Base-by-base conservation (phyloP, 495 filamentous ascomycete species). In the Barbatosphaeria neglecta region DNA sequence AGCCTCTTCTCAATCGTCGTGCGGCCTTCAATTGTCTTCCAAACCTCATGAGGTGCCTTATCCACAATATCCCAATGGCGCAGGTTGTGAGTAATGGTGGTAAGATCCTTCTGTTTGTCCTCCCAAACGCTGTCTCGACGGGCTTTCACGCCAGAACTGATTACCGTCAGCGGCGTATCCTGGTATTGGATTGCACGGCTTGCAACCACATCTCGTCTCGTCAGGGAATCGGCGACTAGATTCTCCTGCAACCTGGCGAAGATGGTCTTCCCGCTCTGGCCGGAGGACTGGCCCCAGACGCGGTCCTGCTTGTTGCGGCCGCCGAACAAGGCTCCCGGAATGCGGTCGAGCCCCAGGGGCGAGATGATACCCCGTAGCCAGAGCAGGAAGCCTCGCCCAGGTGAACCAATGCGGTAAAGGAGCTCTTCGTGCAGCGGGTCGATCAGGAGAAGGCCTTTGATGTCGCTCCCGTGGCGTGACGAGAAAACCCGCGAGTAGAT, bases 191-290 rank as follows among this genome's bases (percentile, higher is more conserved):
- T 90, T 37, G 79, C 78, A 28, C 80, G 68, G 39, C 87, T 84
- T 33, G 80, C 81, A 37, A 72, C 69, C 19, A 95, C 77, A 52
- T 98, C 92, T 20, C 83, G 84, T 51, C 78, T 82, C 16, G 87
- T 87, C 44, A 96, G 75, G 2, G 81, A 82, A 46, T 81, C 71
- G 9, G 89, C 92, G 17, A 95, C 87, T 1, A 96, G 67, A 46
- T 83, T 90, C 67, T 98, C 92, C 62, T 98, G 92, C 28, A 98
- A 69, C 59, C 90, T 88, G 4, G 87, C 84, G 55, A 88, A 92
- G 59, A 96, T 81, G 54, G 76, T 82, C 50, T 83, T 86, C 13
- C 84, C 89, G 15, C 70, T 76, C 61, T 93, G 86, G 52, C 89
- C 84, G 0, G 87, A 79, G 6, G 77, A 76, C 20, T 75, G 70